A percentile compares a stretch with the other conserved stretches of the same genome.
Evolutionary conservation across 441 rosid genomes (phyloP).

Genomic region (Bruguiera hainesii): DNA sequence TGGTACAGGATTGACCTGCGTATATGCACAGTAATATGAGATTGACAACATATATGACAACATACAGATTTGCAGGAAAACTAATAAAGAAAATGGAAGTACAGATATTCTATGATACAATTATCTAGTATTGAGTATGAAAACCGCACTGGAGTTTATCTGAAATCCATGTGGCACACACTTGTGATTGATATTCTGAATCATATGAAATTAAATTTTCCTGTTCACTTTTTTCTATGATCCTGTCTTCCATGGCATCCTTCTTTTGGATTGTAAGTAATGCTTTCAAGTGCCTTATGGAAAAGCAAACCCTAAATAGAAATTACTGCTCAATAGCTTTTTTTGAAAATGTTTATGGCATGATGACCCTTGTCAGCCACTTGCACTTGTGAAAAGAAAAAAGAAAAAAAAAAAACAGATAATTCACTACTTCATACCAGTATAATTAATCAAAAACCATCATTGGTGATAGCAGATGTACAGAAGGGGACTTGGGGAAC

Average conservation of each 20-base stretch:
- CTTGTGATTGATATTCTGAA: not conserved
- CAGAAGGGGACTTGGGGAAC: constrained; percentile 25
- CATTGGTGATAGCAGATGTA: constrained; percentile 30
- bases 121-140: not conserved
- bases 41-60: not conserved
- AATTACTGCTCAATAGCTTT: no score
- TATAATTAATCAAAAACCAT: not conserved
- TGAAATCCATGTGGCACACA: not conserved
- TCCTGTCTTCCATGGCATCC: not conserved
- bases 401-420: no score
- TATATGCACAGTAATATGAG: not conserved
- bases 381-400: no score
- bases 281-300: no score
- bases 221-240: not conserved
- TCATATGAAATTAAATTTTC: not conserved
- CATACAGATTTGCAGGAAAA: not conserved
- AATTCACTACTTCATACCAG: no score
- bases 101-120: not conserved
- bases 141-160: not conserved
- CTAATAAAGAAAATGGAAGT: not conserved
- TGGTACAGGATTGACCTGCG: not conserved
- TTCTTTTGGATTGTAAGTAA: not conserved
- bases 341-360: no score
- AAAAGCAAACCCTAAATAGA: no score
- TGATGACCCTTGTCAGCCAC: no score